These are phyloP conservation scores for Odonthalia washingtoniensis DNA, from an alignment of 31 red algal species.

Conservation along the genomic window DNA sequence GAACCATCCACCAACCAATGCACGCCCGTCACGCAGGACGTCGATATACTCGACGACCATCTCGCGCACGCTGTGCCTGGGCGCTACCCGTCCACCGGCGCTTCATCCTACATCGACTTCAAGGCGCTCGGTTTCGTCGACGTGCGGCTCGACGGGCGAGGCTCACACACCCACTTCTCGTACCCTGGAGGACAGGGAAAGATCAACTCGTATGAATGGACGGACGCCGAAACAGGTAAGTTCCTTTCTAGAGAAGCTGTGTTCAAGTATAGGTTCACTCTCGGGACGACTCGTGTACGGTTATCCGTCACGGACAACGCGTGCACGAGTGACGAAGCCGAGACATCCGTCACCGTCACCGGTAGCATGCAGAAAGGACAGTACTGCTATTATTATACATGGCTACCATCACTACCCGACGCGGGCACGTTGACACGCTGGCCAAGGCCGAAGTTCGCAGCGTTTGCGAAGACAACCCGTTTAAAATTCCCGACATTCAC, in stretches of 20 bases:
- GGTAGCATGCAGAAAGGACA: slow-evolving; percentile 39
- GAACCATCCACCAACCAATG: slow-evolving; percentile 14
- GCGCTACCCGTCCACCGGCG: slow-evolving; percentile 29
- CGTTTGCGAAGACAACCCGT: slow-evolving; percentile 25
- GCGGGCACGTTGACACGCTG: background rate
- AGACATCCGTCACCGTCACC: slow-evolving; percentile 51
- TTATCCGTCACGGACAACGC: slow-evolving; percentile 49
- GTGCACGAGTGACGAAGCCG: slow-evolving; percentile 37
- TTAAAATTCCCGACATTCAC: slow-evolving; percentile 47
- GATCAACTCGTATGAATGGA: slow-evolving; percentile 55
- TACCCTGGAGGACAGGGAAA: slow-evolving; percentile 15
- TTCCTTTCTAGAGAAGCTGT: background rate
- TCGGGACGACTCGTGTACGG: slow-evolving; percentile 55
- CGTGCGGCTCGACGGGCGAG: slow-evolving; percentile 48
- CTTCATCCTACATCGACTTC: slow-evolving; percentile 55
- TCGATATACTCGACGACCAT: slow-evolving; percentile 33
- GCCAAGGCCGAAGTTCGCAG: slow-evolving; percentile 38
- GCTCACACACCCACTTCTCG: slow-evolving; percentile 41
- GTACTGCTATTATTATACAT: slow-evolving; percentile 56
- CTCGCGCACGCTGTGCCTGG: slow-evolving; percentile 57
- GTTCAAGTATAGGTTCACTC: slow-evolving; percentile 30
- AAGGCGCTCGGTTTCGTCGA: slow-evolving; percentile 45
- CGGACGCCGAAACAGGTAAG: slow-evolving; percentile 41
- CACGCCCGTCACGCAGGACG: background rate
- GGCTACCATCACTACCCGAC: slow-evolving; percentile 8